A percentile compares a stretch with the other conserved stretches of the same genome.
phyloP scores from a whole-genome alignment of 2,329 filamentous ascomycete genomes.

The Fusarium sp. region DNA sequence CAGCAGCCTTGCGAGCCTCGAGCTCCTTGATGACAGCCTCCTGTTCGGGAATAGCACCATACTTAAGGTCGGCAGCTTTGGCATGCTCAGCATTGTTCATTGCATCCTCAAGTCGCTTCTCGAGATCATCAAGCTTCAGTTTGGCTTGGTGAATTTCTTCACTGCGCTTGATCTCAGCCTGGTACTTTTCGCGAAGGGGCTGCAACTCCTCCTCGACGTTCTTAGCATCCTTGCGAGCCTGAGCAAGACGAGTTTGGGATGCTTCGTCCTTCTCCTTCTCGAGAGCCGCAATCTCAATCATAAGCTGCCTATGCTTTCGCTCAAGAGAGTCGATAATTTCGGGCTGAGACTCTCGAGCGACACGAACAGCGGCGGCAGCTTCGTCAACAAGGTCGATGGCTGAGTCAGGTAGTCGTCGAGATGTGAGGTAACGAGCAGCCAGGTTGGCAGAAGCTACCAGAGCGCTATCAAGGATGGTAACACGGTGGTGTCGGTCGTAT shows the following conservation, averaged over 20 bases:
- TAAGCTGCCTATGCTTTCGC: constrained; percentile 86
- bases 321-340: constrained; percentile 96
- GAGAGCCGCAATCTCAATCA: constrained; percentile 97
- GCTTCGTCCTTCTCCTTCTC: constrained; percentile 95
- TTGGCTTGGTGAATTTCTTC: constrained; percentile 95
- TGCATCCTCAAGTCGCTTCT: constrained; percentile 94
- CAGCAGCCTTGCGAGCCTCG: constrained; percentile 81
- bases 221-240: constrained; percentile 89
- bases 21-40: constrained; percentile 82
- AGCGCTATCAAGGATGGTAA: constrained; percentile 93
- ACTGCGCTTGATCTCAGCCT: constrained; percentile 89
- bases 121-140: constrained; percentile 91
- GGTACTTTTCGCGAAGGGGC: constrained; percentile 94
- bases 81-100: constrained; percentile 85
- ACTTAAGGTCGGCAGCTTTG: constrained; percentile 92
- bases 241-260: constrained; percentile 82
- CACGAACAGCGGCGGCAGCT: constrained; percentile 94
- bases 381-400: constrained; percentile 97
- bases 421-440: constrained; percentile 92
- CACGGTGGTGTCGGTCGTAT: constrained; percentile 98
- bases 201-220: constrained; percentile 94
- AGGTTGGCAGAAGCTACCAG: constrained; percentile 92
- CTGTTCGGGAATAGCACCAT: constrained; percentile 96
- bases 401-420: constrained; percentile 91
- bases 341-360: constrained; percentile 94